These are phyloP conservation scores for Cadophora sp. DNA, from an alignment of 2,329 filamentous ascomycete genomes.

Conservation along the genomic window DNA sequence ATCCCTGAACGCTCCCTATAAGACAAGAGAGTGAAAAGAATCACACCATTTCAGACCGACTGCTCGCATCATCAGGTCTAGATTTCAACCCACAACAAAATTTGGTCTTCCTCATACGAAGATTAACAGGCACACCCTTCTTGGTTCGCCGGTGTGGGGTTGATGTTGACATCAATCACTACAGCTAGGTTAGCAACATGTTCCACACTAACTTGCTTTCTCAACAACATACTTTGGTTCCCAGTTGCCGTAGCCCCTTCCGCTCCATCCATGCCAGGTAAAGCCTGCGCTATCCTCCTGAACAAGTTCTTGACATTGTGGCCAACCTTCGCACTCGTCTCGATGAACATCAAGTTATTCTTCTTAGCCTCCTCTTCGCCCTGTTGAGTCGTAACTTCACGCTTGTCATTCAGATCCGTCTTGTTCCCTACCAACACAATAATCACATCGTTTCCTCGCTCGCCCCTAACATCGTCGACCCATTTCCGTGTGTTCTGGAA, in stretches of 20 bases:
- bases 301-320: slow-evolving; percentile 99
- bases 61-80: neutral
- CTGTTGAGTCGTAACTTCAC: slow-evolving; percentile 94
- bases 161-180: slow-evolving; percentile 96
- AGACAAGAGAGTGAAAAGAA: slow-evolving; percentile 38
- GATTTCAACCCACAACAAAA: neutral
- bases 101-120: neutral
- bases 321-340: slow-evolving; percentile 96
- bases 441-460: slow-evolving; percentile 97
- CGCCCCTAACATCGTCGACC: slow-evolving; percentile 97
- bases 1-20: slow-evolving; percentile 40
- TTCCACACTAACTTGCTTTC: neutral
- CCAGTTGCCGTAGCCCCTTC: slow-evolving; percentile 75
- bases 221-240: slow-evolving; percentile 74
- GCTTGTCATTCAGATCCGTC: slow-evolving; percentile 97
- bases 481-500: slow-evolving; percentile 99
- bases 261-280: slow-evolving; percentile 96
- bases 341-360: slow-evolving; percentile 98
- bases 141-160: slow-evolving; percentile 70
- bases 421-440: slow-evolving; percentile 99
- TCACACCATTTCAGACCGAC: slow-evolving; percentile 2
- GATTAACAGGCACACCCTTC: slow-evolving; percentile 74
- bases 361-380: slow-evolving; percentile 98
- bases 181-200: slow-evolving; percentile 39
- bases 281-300: slow-evolving; percentile 95